These are phyloP conservation scores for Rosa rugosa DNA, from an alignment of 306 rosid species.

Conservation along the genomic window DNA sequence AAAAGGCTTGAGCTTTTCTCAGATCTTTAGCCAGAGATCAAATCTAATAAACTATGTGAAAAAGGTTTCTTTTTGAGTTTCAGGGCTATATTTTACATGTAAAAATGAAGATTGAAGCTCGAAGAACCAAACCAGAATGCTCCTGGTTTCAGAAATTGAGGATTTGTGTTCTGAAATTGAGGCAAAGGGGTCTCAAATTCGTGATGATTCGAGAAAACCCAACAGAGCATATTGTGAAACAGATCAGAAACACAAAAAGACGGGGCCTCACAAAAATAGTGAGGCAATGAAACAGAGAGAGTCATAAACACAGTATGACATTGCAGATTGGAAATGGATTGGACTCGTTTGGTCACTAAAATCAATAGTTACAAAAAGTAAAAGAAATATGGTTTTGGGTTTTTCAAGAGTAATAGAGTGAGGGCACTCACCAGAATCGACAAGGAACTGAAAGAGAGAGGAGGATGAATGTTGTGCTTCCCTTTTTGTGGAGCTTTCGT, in stretches of 20 bases:
- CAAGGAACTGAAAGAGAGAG: constrained; percentile 5
- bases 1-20: constrained; percentile 22
- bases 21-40: constrained; percentile 22
- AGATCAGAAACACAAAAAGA: background rate
- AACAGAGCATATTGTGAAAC: background rate
- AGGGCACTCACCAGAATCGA: constrained; percentile 34
- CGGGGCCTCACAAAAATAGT: constrained; percentile 17
- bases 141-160: background rate
- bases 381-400: background rate
- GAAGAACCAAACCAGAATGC: constrained; percentile 1
- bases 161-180: background rate
- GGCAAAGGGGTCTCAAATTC: background rate
- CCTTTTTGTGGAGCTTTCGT: constrained; percentile 18
- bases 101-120: background rate
- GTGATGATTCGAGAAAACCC: background rate
- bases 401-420: background rate
- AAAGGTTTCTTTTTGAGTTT: constrained; percentile 28
- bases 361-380: background rate
- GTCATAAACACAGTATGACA: constrained; percentile 23
- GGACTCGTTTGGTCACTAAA: constrained; percentile 3
- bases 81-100: background rate
- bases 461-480: background rate
- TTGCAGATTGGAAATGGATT: constrained; percentile 31
- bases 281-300: constrained; percentile 9
- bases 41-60: constrained; percentile 29